Evolutionary conservation across 306 rosid genomes (phyloP).

Genomic region (Adenanthera pavonina): DNA sequence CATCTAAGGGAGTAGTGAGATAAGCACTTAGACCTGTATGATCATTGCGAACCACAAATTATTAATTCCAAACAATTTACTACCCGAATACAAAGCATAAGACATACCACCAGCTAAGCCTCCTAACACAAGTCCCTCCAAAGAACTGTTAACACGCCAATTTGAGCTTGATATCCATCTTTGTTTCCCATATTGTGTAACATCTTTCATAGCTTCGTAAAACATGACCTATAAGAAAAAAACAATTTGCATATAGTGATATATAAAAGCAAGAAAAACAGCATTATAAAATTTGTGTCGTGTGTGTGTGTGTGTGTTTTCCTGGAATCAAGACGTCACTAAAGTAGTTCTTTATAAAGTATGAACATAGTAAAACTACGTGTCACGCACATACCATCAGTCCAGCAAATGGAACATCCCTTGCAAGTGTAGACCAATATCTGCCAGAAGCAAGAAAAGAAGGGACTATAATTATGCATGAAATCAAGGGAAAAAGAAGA

Average conservation of each 20-base stretch:
- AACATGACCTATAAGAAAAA: conserved; percentile 65
- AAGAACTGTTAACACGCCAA: conserved; percentile 58
- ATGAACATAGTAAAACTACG: neutral
- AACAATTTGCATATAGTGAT: conserved; percentile 13
- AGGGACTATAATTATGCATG: conserved; percentile 26
- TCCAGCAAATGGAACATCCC: conserved; percentile 96
- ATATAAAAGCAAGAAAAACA: neutral
- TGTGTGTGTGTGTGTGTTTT: neutral
- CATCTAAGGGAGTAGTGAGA: conserved; percentile 93
- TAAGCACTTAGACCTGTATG: conserved; percentile 78
- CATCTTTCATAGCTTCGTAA: conserved; percentile 80
- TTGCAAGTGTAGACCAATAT: conserved; percentile 83
- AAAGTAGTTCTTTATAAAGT: neutral
- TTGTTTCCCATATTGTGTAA: conserved; percentile 63
- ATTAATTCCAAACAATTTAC: neutral
- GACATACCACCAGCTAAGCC: conserved; percentile 92
- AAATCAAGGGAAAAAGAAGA: conserved; percentile 23
- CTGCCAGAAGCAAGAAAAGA: conserved; percentile 54
- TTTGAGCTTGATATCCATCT: conserved; percentile 54
- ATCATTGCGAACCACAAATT: conserved; percentile 31
- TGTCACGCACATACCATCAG: conserved; percentile 64
- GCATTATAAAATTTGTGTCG: neutral
- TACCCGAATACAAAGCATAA: conserved; percentile 35
- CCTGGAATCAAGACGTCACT: conserved; percentile 21
- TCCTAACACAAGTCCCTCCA: conserved; percentile 81